phyloP scores from a whole-genome alignment of 2,329 filamentous ascomycete species.

The Trichoderma simmonsii region DNA sequence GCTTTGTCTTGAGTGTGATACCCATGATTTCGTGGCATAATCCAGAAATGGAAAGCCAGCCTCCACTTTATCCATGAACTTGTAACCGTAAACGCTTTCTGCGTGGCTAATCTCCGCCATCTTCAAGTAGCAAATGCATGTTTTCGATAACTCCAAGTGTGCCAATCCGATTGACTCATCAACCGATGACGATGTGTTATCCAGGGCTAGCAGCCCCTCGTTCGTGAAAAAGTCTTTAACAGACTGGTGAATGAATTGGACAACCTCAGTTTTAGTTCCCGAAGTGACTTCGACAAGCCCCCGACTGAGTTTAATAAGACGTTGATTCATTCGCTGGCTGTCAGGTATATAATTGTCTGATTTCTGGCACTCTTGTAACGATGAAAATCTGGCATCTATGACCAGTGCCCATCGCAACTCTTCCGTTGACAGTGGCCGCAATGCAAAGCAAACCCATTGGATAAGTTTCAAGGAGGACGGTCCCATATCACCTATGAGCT shows the following conservation, averaged over 20 bases:
- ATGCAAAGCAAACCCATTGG: conserved; percentile 34
- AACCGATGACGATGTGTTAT: background rate
- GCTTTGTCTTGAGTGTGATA: conserved; percentile 1
- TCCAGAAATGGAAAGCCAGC: background rate
- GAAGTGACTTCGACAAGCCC: conserved; percentile 29
- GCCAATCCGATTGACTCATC: conserved; percentile 2
- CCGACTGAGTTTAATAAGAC: conserved; percentile 26
- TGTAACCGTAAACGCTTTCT: background rate
- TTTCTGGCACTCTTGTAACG: conserved; percentile 23
- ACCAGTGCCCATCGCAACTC: conserved; percentile 34
- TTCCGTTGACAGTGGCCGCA: conserved; percentile 24
- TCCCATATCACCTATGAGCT: conserved; percentile 24
- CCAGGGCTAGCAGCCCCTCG: conserved; percentile 23
- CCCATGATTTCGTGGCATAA: conserved; percentile 15
- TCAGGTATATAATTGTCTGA: conserved; percentile 21
- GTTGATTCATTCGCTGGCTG: conserved; percentile 20
- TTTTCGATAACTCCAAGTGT: conserved; percentile 25
- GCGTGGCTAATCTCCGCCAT: conserved; percentile 22
- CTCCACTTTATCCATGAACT: no score
- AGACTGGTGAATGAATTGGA: conserved; percentile 36
- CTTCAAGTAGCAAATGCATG: conserved; percentile 27
- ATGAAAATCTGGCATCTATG: conserved; percentile 24
- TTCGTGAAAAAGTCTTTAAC: conserved; percentile 34
- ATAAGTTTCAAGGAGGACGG: conserved; percentile 27
- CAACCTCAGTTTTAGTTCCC: background rate